These are phyloP conservation scores for Kluyveromyces sp. DNA, from an alignment of 1,139 yeast species.

Conservation along the genomic window DNA sequence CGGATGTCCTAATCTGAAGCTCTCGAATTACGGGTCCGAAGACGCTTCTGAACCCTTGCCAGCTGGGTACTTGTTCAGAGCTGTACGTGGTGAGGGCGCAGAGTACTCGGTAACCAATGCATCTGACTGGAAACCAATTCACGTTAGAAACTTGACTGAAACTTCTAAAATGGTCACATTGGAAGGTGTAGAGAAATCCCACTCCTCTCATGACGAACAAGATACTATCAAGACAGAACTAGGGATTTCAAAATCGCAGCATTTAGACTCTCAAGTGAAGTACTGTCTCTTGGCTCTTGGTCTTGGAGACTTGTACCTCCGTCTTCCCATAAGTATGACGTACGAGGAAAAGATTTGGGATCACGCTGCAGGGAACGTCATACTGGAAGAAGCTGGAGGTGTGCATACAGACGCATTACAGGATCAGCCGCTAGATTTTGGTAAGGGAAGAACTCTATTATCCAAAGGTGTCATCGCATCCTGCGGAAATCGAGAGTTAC, in stretches of 20 bases:
- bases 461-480: conserved; percentile 94
- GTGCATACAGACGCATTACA: conserved; percentile 79
- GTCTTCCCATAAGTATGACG: conserved; percentile 69
- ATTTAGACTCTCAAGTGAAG: conserved; percentile 92
- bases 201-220: conserved; percentile 89
- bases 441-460: conserved; percentile 72
- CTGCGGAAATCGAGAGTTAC: conserved; percentile 46
- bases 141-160: conserved; percentile 35
- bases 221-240: conserved; percentile 58
- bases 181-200: conserved; percentile 96
- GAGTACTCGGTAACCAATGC: conserved; percentile 42
- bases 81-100: conserved; percentile 69
- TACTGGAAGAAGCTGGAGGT: conserved; percentile 89
- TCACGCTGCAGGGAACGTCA: conserved; percentile 91
- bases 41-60: conserved; percentile 24
- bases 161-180: conserved; percentile 48
- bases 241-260: conserved; percentile 49
- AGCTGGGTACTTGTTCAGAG: conserved; percentile 47
- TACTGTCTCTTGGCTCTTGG: conserved; percentile 89
- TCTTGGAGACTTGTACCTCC: conserved; percentile 82
- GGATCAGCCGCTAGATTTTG: conserved; percentile 60
- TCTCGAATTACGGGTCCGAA: conserved; percentile 24
- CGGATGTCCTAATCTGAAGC: conserved; percentile 81
- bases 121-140: conserved; percentile 33
- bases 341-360: conserved; percentile 98